Percentiles rank a stretch among this genome's conserved stretches.
Evolutionary conservation across 73 alveolate species (phyloP).

Genomic region (Tetrahymena malaccensis): DNA sequence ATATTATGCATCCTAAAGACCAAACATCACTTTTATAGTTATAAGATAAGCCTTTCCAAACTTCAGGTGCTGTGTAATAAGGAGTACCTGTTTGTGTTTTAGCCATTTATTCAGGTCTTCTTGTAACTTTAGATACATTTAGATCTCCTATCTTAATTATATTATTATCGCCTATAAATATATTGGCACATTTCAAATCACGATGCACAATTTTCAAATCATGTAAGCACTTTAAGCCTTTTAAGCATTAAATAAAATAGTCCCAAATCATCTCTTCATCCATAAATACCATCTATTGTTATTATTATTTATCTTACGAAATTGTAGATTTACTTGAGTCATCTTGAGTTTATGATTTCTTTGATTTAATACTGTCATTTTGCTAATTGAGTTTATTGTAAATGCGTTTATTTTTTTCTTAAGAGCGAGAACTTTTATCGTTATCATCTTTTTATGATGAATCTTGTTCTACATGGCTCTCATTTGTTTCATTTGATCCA

Average conservation of each 20-base stretch:
- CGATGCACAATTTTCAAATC: slow-evolving; percentile 83
- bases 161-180: slow-evolving; percentile 74
- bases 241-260: slow-evolving; percentile 60
- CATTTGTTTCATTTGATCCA: not conserved
- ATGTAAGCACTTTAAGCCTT: slow-evolving; percentile 80
- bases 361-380: not conserved
- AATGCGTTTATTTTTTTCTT: not conserved
- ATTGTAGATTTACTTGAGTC: not conserved
- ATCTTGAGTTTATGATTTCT: not conserved
- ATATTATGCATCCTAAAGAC: slow-evolving; percentile 91
- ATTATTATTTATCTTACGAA: not conserved
- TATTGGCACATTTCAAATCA: slow-evolving; percentile 87
- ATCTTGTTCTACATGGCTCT: not conserved
- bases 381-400: not conserved
- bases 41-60: slow-evolving; percentile 82
- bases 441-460: not conserved
- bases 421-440: not conserved
- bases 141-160: slow-evolving; percentile 81
- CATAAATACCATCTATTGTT: not conserved
- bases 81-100: slow-evolving; percentile 82
- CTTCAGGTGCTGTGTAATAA: slow-evolving; percentile 90
- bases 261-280: slow-evolving; percentile 79
- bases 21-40: slow-evolving; percentile 87
- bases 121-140: slow-evolving; percentile 84
- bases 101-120: slow-evolving; percentile 9